phyloP scores from a whole-genome alignment of 2,329 filamentous ascomycete species.

The Aspergillus pseudoviridinutans region DNA sequence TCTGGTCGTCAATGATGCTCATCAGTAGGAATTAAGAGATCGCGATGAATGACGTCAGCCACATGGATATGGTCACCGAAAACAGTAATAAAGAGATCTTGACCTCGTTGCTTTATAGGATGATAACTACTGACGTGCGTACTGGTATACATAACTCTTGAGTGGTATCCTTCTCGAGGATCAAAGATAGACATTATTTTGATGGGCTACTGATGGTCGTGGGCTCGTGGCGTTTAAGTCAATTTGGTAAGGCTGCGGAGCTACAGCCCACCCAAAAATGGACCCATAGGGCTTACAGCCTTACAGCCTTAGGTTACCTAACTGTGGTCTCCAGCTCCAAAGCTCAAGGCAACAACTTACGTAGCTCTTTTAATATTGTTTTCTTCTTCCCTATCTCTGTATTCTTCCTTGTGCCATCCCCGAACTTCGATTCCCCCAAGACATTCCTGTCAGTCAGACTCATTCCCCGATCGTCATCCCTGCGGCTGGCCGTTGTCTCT shows the following conservation, averaged over 20 bases:
- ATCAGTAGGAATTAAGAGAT: not conserved
- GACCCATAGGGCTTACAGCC: not conserved
- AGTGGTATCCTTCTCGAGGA: not conserved
- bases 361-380: not conserved
- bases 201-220: not conserved
- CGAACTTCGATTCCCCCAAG: not conserved
- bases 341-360: not conserved
- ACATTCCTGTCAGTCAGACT: not conserved
- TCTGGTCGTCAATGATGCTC: no score
- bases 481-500: conserved; percentile 13
- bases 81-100: not conserved
- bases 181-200: no score
- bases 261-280: not conserved
- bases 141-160: not conserved
- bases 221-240: no score
- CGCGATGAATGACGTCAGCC: not conserved
- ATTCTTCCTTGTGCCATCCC: not conserved
- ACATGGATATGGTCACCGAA: not conserved
- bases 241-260: not conserved
- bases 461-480: not conserved
- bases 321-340: not conserved
- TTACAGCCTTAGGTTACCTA: not conserved
- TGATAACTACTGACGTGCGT: not conserved
- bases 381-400: not conserved
- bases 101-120: not conserved